These are phyloP conservation scores for Ajuga chamaepitys DNA, from an alignment of 257 asterid genomes.

Conservation along the genomic window DNA sequence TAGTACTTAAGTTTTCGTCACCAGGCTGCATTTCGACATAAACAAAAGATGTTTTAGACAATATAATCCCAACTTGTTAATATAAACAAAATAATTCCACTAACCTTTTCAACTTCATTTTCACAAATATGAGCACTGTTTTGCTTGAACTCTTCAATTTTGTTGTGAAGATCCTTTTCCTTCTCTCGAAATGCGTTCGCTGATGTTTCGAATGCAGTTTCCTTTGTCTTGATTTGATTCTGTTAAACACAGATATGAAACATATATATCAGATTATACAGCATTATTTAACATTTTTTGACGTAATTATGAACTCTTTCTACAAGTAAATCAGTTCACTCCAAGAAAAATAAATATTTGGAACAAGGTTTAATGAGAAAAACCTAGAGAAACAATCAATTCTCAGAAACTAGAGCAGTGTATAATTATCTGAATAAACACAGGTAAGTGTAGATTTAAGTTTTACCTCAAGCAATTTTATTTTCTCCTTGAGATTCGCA, in stretches of 20 bases:
- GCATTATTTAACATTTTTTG: not conserved
- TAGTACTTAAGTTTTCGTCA: slow-evolving; percentile 8
- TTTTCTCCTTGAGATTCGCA: slow-evolving; percentile 57
- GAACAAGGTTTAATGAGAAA: not conserved
- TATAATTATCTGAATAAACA: not conserved
- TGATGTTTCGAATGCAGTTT: slow-evolving; percentile 49
- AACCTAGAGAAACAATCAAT: not conserved
- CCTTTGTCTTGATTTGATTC: slow-evolving; percentile 61
- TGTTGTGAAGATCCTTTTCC: slow-evolving; percentile 55
- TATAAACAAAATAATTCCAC: slow-evolving; percentile 3
- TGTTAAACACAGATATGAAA: slow-evolving; percentile 17
- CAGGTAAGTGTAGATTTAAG: slow-evolving; percentile 20
- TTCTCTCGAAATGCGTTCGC: slow-evolving; percentile 46
- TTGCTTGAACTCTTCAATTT: slow-evolving; percentile 57
- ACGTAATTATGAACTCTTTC: not conserved
- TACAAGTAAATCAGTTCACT: not conserved
- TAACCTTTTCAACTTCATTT: slow-evolving; percentile 37
- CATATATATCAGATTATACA: not conserved
- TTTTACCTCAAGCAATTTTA: slow-evolving; percentile 73
- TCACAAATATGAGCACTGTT: slow-evolving; percentile 26
- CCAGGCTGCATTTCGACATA: slow-evolving; percentile 26
- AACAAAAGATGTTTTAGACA: not conserved
- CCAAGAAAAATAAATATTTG: not conserved
- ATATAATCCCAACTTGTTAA: not conserved
- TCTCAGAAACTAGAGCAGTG: not conserved